Conservation (phyloP, 2,329 filamentous ascomycete genomes). For the Cadophora sp. region DNA sequence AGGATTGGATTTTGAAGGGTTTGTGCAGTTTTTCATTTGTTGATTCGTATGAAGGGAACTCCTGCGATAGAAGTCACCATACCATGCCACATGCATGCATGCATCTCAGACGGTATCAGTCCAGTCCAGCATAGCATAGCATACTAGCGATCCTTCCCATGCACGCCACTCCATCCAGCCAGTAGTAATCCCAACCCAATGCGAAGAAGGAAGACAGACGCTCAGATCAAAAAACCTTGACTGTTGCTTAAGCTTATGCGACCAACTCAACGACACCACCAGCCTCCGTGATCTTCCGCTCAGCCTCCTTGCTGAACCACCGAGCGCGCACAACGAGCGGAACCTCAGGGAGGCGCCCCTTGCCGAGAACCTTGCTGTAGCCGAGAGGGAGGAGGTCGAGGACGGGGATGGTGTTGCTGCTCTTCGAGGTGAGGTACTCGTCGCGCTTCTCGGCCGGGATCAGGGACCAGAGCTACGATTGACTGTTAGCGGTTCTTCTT, state of each 20-base stretch:
- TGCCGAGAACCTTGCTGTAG: conserved; percentile 98
- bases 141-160: conserved; percentile 8
- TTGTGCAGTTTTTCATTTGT: conserved; percentile 6
- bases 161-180: conserved; percentile 25
- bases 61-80: conserved; percentile 15
- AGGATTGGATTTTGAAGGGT: too few species aligned
- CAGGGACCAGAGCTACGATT: conserved; percentile 85
- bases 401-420: conserved; percentile 93
- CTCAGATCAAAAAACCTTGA: not conserved
- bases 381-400: conserved; percentile 97
- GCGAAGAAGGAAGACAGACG: conserved; percentile 23
- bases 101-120: not conserved
- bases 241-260: conserved; percentile 69
- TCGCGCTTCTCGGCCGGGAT: conserved; percentile 93
- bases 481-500: conserved; percentile 28
- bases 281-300: conserved; percentile 98
- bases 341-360: conserved; percentile 92
- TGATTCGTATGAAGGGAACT: conserved; percentile 3
- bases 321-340: conserved; percentile 93
- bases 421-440: conserved; percentile 80
- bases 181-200: conserved; percentile 21
- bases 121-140: not conserved
- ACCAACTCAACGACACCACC: conserved; percentile 96
- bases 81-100: conserved; percentile 20
- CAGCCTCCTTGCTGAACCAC: conserved; percentile 94